Evolutionary conservation across 2,329 filamentous ascomycete genomes (phyloP), one percentile per base, ranked within the genome.

Genomic region (Zasmidium cellare): DNA sequence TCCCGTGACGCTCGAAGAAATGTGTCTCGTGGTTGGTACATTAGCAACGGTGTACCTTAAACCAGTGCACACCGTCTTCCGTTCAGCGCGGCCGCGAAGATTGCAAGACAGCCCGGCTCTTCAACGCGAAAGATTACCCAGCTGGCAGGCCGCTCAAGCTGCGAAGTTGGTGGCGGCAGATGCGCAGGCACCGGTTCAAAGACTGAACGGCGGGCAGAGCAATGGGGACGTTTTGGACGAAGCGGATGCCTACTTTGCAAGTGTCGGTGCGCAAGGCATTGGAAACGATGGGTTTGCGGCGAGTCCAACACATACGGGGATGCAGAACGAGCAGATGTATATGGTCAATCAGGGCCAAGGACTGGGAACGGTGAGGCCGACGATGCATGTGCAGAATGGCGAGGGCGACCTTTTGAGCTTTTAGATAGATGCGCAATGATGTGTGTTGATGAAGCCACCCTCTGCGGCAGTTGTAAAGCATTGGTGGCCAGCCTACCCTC

Each of bases 1-100:
- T 71, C 88, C 92, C 0, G 82, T 84, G 47, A 99, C 94, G 0
- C 82, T 99, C 7, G 94, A 99, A 76, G 94, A 99, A 74, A 93
- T 99, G 85, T 97, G 94, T 71, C 84, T 99, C 59, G 96, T 93
- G 67, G 92, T 99, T 47, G 94, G 94, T 64, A 97, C 94, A 0
- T 82, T 99, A 2, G 94, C 94, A 2, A 99, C 94, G 0, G 93
- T 99, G 52, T 99, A 99, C 75, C 85, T 99, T 51, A 99, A 99
- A 75, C 94, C 94, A 2, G 93, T 99, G 5, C 92, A 97, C 73
- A 93, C 94, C 54, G 94, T 99, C 9, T 99, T 99, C 81, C 88
- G 94, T 57, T 88, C 88, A 18, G 93, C 94, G 12, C 85, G 94
- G 14, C 89, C 91, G 1, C 84, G 91, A 20, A 87, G 87, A 56